phyloP scores from a whole-genome alignment of 2,329 filamentous ascomycete species.

The Bipolaris gigantea region DNA sequence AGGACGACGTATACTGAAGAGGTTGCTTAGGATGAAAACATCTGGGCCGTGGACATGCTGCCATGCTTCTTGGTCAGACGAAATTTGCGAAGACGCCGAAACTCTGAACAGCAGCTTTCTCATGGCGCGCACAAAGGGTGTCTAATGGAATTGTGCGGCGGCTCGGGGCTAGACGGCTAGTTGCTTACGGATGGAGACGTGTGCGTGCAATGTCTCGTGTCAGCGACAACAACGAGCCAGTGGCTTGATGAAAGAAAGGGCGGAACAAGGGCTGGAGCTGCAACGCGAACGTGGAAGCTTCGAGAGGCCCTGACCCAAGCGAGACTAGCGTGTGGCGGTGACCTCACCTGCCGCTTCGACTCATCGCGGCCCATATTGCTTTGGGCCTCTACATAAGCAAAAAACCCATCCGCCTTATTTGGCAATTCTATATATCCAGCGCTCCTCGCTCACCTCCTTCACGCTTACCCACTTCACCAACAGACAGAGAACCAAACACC shows the following conservation, averaged over 20 bases:
- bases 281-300: conserved; percentile 24
- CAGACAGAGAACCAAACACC: conserved; percentile 9
- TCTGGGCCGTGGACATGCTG: background rate
- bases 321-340: conserved; percentile 25
- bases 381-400: conserved; percentile 18
- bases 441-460: background rate
- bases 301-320: conserved; percentile 19
- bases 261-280: conserved; percentile 14
- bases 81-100: background rate
- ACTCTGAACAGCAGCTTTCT: background rate
- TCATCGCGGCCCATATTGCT: conserved; percentile 19
- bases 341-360: conserved; percentile 24
- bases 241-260: conserved; percentile 12
- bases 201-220: conserved; percentile 4
- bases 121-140: background rate
- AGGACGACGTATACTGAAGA: conserved; percentile 41
- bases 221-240: conserved; percentile 4
- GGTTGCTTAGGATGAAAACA: conserved; percentile 10
- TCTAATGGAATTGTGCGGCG: background rate
- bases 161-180: background rate
- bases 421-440: conserved; percentile 5
- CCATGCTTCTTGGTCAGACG: background rate
- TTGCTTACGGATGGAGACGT: background rate
- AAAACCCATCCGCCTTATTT: conserved; percentile 6
- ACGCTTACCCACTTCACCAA: conserved; percentile 12